These are phyloP conservation scores for Linum trigynum DNA, from an alignment of 345 rosid genomes.

Conservation along the genomic window DNA sequence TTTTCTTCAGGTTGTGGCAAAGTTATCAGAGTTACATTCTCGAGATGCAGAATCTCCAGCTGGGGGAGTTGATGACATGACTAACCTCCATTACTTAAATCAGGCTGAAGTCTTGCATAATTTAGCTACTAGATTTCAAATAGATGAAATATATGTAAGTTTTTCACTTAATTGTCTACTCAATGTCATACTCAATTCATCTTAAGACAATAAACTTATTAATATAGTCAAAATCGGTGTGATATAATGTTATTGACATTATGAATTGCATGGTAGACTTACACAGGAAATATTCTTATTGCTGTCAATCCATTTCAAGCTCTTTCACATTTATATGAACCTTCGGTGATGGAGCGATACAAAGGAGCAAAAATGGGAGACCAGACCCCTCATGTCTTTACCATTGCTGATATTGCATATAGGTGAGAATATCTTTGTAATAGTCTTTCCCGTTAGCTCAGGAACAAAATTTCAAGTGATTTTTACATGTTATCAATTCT, in stretches of 20 bases:
- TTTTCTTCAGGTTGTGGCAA: slow-evolving; percentile 52
- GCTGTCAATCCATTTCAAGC: slow-evolving; percentile 91
- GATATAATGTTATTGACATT: slow-evolving; percentile 19
- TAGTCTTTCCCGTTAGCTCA: no score
- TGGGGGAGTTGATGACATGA: slow-evolving; percentile 92
- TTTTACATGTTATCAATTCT: slow-evolving; percentile 7
- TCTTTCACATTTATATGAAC: slow-evolving; percentile 47
- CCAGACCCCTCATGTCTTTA: slow-evolving; percentile 71
- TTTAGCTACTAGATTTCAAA: slow-evolving; percentile 48
- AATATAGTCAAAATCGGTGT: no score
- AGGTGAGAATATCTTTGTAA: slow-evolving; percentile 41
- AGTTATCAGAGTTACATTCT: slow-evolving; percentile 43
- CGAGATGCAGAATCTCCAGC: slow-evolving; percentile 54
- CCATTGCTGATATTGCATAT: slow-evolving; percentile 70
- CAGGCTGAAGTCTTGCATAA: slow-evolving; percentile 85
- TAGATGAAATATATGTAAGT: slow-evolving; percentile 70
- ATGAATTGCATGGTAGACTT: slow-evolving; percentile 62
- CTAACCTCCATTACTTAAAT: slow-evolving; percentile 61
- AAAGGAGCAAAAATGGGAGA: slow-evolving; percentile 51
- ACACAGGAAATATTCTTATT: slow-evolving; percentile 78
- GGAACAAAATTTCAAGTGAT: no score
- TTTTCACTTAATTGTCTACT: no score
- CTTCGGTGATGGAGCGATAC: slow-evolving; percentile 48
- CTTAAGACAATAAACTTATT: slow-evolving; percentile 17
- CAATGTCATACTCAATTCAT: no score